Percentiles rank a stretch among this genome's conserved stretches.
Conservation (phyloP, 1,284 basidiomycete genomes). For the Ceratobasidium sp. region DNA sequence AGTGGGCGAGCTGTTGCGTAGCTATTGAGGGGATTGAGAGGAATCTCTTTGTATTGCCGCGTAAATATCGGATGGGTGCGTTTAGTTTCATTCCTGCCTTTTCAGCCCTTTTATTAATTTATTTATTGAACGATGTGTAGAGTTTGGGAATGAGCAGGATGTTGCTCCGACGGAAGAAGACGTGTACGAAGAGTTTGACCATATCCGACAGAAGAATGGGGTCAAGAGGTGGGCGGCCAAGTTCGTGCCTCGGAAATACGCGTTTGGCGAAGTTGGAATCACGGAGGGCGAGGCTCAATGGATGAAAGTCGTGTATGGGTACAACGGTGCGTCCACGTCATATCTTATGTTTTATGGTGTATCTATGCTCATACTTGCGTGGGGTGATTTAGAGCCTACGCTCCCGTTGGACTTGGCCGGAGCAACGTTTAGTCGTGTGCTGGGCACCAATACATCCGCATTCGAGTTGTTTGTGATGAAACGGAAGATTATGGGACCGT, state of each 20-base stretch:
- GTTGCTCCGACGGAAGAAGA: conserved; percentile 73
- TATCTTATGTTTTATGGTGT: not conserved
- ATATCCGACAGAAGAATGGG: conserved; percentile 74
- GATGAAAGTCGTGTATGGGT: conserved; percentile 92
- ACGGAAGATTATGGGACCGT: conserved; percentile 98
- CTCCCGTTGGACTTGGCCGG: conserved; percentile 79
- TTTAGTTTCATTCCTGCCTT: not conserved
- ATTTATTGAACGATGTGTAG: conserved; percentile 59
- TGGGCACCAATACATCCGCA: conserved; percentile 92
- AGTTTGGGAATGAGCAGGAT: conserved; percentile 76
- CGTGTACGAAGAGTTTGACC: conserved; percentile 87
- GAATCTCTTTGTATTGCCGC: conserved; percentile 93
- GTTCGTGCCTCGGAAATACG: conserved; percentile 91
- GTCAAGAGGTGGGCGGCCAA: conserved; percentile 85
- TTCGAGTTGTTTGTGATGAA: conserved; percentile 97
- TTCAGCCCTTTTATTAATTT: not conserved
- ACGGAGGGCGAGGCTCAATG: conserved; percentile 85
- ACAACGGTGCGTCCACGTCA: conserved; percentile 66
- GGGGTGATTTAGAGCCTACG: conserved; percentile 61
- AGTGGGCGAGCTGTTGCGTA: conserved; percentile 89
- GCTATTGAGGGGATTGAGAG: conserved; percentile 88
- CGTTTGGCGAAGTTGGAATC: conserved; percentile 88
- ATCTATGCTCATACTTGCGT: conserved; percentile 8
- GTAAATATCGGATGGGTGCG: conserved; percentile 70
- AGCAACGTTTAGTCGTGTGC: conserved; percentile 85